Conservation (phyloP, 2,329 filamentous ascomycete species). For the Talaromyces sp. region DNA sequence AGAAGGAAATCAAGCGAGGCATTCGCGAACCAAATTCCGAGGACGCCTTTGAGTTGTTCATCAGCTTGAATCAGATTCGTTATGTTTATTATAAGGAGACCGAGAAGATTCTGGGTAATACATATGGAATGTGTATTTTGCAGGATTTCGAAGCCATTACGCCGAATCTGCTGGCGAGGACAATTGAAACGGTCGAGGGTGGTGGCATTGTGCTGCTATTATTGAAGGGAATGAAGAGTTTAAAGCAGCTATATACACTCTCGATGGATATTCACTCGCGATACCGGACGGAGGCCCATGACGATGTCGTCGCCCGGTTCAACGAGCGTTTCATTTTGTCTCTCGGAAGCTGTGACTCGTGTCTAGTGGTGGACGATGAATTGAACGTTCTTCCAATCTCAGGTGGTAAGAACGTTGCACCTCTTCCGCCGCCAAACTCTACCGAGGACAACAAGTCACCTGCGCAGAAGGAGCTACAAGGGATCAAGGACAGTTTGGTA, state of each 20-base stretch:
- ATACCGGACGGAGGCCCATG: slow-evolving; percentile 93
- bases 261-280: slow-evolving; percentile 97
- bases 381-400: slow-evolving; percentile 96
- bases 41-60: slow-evolving; percentile 95
- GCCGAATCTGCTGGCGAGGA: slow-evolving; percentile 90
- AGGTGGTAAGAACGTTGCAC: slow-evolving; percentile 83
- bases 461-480: slow-evolving; percentile 70
- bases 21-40: slow-evolving; percentile 87
- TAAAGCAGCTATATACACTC: slow-evolving; percentile 95
- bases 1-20: slow-evolving; percentile 94
- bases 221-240: slow-evolving; percentile 91
- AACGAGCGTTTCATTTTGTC: slow-evolving; percentile 97
- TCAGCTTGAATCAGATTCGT: slow-evolving; percentile 92
- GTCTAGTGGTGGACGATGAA: slow-evolving; percentile 95
- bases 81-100: slow-evolving; percentile 99
- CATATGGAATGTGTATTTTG: slow-evolving; percentile 96
- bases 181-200: slow-evolving; percentile 95
- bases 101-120: slow-evolving; percentile 96
- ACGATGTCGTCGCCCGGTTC: slow-evolving; percentile 91
- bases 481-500: slow-evolving; percentile 79
- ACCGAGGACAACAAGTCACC: slow-evolving; percentile 69
- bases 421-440: slow-evolving; percentile 70
- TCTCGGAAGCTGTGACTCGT: slow-evolving; percentile 89
- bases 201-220: slow-evolving; percentile 86
- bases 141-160: slow-evolving; percentile 98